Evolutionary conservation across 176 grass and related monocot genomes (phyloP), one percentile per base, ranked within the genome.

Genomic region (Raddia guianensis): DNA sequence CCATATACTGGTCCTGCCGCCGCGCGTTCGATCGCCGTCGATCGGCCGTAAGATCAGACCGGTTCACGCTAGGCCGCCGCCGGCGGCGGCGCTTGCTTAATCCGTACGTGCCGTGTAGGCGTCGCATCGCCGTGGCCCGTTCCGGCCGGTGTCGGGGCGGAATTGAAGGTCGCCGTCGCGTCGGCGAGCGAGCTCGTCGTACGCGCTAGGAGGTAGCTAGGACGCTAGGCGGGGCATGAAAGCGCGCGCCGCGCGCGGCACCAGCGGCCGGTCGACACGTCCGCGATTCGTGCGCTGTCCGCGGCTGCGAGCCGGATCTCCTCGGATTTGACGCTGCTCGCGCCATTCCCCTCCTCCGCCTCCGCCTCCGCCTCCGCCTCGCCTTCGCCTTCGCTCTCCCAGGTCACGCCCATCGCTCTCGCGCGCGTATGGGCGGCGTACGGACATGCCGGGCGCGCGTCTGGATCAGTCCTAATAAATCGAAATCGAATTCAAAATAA

Each of bases 211-310:
- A n/a, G n/a, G 44, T 49, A 46, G 42, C 13, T 18, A 33, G 9
- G 11, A 0, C 0, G 18, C 13, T 27, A 68, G 12, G 53, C 73
- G 40, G 50, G 48, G 66, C 80, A 4, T 49, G 48, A 67, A 59
- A 73, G n/a, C 37, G n/a, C 37, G 46, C 45, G 55, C 72, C 37
- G n/a, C 37, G 46, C 45, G 55, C 72, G 27, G 55, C 82, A 48
- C 82, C 82, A 85, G 49, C 57, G 2, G 32, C 49, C 35, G 54
- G 0, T 91, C 89, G 89, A 91, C 89, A 91, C 89, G 89, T 91
- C 59, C 1, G 21, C 21, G 56, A 73, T 68, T 80, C 80, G 50
- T 19, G 34, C 33, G 9, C 72, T 58, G 65, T 69, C 16, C 63
- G 44, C 34, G 56, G 71, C 44, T 49, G 66, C 55, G 63, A 43